These are phyloP conservation scores for Phlyctochytrium planicorne DNA, from an alignment of 192 early-diverging fungal genomes.

Conservation along the genomic window DNA sequence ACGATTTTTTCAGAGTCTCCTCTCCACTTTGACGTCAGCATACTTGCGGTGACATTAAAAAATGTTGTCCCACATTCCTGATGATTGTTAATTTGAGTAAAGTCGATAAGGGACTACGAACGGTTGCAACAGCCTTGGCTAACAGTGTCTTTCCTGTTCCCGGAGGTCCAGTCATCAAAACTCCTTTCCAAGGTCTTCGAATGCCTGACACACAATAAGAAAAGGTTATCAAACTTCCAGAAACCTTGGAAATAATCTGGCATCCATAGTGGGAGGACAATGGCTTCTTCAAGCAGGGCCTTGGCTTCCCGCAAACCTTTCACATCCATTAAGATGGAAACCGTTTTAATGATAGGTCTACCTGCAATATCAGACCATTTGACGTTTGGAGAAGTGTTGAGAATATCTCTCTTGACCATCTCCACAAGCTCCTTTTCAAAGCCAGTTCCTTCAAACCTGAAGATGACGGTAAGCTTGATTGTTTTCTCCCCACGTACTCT, in stretches of 20 bases:
- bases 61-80: constrained; percentile 68
- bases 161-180: constrained; percentile 64
- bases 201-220: too few relatives aligned
- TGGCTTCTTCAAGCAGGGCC: constrained; percentile 58
- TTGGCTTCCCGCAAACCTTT: constrained; percentile 57
- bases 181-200: constrained; percentile 62
- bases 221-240: not conserved
- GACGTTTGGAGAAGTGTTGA: constrained; percentile 53
- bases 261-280: constrained; percentile 67
- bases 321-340: not conserved
- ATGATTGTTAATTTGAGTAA: too few relatives aligned
- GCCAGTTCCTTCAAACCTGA: constrained; percentile 47
- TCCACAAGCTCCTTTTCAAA: constrained; percentile 67
- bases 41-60: constrained; percentile 62
- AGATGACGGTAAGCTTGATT: not conserved
- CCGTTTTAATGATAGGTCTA: constrained; percentile 22
- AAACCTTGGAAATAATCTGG: constrained; percentile 65
- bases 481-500: constrained; percentile 9
- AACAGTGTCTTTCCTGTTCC: constrained; percentile 65
- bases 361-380: constrained; percentile 61
- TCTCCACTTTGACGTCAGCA: constrained; percentile 63
- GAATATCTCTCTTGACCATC: constrained; percentile 62
- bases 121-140: constrained; percentile 64
- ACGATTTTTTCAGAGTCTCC: constrained; percentile 66
- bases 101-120: constrained; percentile 15